Conservation (phyloP, 176 grass and related monocot species). For the Ensete glaucum region DNA sequence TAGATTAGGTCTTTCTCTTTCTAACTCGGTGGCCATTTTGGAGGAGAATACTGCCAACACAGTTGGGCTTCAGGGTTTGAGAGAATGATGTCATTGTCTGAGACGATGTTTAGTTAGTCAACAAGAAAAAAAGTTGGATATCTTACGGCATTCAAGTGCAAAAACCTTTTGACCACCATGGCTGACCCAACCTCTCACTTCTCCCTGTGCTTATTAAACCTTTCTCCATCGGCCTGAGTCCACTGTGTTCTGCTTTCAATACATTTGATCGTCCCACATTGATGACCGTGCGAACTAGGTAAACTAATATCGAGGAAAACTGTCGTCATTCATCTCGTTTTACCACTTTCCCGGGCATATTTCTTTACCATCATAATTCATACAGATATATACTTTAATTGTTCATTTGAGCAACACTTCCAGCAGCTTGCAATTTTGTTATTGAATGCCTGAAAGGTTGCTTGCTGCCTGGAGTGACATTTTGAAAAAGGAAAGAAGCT, state of each 20-base stretch:
- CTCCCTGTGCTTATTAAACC: no score
- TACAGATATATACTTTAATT: background rate
- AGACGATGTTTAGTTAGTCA: slow-evolving; percentile 24
- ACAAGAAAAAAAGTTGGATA: slow-evolving; percentile 17
- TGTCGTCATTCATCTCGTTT: no score
- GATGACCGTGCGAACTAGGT: no score
- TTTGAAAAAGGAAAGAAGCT: background rate
- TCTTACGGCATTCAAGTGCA: slow-evolving; percentile 17
- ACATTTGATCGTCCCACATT: no score
- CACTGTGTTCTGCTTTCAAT: no score
- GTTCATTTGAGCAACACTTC: background rate
- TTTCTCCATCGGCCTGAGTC: no score
- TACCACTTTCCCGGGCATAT: no score
- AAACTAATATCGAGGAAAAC: no score
- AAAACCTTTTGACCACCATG: slow-evolving; percentile 43
- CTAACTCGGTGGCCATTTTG: slow-evolving; percentile 8
- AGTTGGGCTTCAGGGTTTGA: slow-evolving; percentile 4
- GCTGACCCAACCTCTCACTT: no score
- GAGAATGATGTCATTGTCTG: slow-evolving; percentile 7
- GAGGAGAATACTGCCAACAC: slow-evolving; percentile 8
- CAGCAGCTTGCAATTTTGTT: slow-evolving; percentile 17
- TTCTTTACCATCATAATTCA: no score
- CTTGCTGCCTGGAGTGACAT: background rate
- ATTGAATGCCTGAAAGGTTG: background rate
- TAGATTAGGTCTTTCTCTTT: background rate